Base-by-base conservation (phyloP, 257 asterid genomes). In the Eucommia ulmoides region DNA sequence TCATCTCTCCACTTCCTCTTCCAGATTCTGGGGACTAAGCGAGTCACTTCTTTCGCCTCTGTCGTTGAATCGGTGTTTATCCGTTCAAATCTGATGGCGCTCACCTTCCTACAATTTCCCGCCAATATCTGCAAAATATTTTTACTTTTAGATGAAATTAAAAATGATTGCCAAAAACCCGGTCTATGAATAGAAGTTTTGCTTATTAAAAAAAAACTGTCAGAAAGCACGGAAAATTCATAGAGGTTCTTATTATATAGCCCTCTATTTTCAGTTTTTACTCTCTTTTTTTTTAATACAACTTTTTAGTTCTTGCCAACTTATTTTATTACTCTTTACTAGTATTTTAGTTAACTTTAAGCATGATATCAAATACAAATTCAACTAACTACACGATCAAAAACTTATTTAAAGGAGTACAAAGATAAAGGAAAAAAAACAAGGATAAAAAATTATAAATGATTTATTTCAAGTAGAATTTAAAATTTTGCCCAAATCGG, bases 61-160 rank as follows among this genome's bases (percentile, higher is more conserved):
- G 52, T 20, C 3, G 74, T 65, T 35, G 65, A 55, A 63, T 75
- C 89, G 3, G 51, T 60, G 73, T 65, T 76, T 65, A 73, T 50
- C 49, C 84, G 64, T 73, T 86, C 98, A 65, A 91, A 91, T 35
- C 98, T 69, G 53, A 83, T 93, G 7, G 98, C 93, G 53, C 95
- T 77, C 29, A 91, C 94, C 71, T 91, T 91, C 73, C 98, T 78
- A 10, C 93, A 96, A 61, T 91, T 79, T 65, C 98, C 98, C 16
- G 93, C 98, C 49, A 91, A 70, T 76, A 89, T 80, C 97, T 85
- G 74, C 81, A 22, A 3, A 42, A 54, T 22, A 50, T 35, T 2
- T 68, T 19, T 33, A 51, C 2, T 22, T 23, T 23, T 41, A 17
- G 6, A 11, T 53, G 3, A 54, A 45, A 41, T 23, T 48, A 50